Conservation (phyloP, 2,329 filamentous ascomycete genomes). For the Hortaea sp. region DNA sequence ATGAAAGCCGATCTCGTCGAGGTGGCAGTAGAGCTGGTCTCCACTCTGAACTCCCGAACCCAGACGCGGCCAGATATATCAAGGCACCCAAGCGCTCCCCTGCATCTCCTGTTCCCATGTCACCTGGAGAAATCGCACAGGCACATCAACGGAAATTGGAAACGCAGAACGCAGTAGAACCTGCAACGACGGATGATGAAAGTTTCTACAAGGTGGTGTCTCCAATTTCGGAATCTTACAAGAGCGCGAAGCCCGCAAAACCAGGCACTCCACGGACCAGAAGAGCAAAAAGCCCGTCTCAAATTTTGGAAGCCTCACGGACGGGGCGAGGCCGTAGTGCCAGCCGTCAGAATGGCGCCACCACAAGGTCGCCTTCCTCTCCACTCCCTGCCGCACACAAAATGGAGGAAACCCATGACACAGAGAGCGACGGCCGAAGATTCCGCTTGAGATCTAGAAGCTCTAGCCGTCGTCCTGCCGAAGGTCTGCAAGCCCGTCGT, state of each 20-base stretch:
- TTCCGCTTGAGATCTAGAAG: constrained; percentile 42
- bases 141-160: constrained; percentile 30
- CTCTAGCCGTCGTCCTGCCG: constrained; percentile 31
- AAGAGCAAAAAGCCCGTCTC: no score
- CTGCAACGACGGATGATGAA: constrained; percentile 40
- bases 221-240: constrained; percentile 20
- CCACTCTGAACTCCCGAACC: constrained; percentile 59
- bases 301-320: no score
- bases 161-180: constrained; percentile 27
- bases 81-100: constrained; percentile 75
- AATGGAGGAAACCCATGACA: constrained; percentile 40
- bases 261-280: not conserved
- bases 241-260: constrained; percentile 1
- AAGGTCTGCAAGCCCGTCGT: constrained; percentile 25
- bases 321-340: no score
- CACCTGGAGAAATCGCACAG: constrained; percentile 60
- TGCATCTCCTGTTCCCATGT: constrained; percentile 89
- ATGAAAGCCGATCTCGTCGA: constrained; percentile 10
- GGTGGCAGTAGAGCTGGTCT: constrained; percentile 37
- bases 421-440: constrained; percentile 30
- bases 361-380: no score
- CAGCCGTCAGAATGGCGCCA: no score
- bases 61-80: constrained; percentile 55
- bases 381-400: no score
- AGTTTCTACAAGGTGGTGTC: constrained; percentile 35